Percentiles rank a stretch among this genome's conserved stretches.
Evolutionary conservation across 2,329 filamentous ascomycete genomes (phyloP).

Genomic region (Talaromyces sp.): DNA sequence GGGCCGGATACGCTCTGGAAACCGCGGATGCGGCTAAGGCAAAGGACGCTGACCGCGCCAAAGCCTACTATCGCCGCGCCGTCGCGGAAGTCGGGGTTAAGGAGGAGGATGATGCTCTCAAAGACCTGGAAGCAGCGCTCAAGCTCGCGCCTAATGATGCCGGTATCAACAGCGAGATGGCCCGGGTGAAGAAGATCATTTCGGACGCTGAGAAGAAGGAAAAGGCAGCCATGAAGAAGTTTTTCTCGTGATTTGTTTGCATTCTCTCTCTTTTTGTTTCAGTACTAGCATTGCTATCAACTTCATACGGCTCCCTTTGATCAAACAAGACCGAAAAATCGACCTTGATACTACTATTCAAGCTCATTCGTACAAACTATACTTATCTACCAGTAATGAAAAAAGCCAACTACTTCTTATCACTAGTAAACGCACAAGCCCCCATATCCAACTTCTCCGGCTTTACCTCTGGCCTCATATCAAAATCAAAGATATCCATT

Average conservation of each 20-base stretch:
- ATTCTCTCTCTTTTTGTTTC: not conserved
- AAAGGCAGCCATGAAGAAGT: slow-evolving; percentile 89
- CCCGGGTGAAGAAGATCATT: slow-evolving; percentile 70
- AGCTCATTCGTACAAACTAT: not conserved
- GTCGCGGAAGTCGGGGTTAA: slow-evolving; percentile 70
- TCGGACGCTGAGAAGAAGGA: slow-evolving; percentile 75
- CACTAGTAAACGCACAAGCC: slow-evolving; percentile 2
- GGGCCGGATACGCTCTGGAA: slow-evolving; percentile 69
- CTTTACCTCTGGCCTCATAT: slow-evolving; percentile 66
- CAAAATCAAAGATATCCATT: slow-evolving; percentile 94
- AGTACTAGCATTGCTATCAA: not conserved
- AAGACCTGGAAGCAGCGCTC: slow-evolving; percentile 71
- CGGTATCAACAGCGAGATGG: slow-evolving; percentile 69
- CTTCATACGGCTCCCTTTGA: not conserved
- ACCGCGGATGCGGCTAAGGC: slow-evolving; percentile 55
- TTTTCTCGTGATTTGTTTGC: slow-evolving; percentile 53
- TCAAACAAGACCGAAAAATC: not conserved
- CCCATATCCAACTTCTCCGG: slow-evolving; percentile 47
- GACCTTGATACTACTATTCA: not conserved
- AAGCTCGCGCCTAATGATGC: slow-evolving; percentile 70
- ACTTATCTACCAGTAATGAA: not conserved
- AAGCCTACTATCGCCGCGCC: slow-evolving; percentile 81
- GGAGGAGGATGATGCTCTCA: slow-evolving; percentile 77
- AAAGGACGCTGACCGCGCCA: slow-evolving; percentile 73
- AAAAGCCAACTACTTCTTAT: not conserved